Evolutionary conservation across 306 rosid species (phyloP).

Genomic region (Prinsepia uniflora): DNA sequence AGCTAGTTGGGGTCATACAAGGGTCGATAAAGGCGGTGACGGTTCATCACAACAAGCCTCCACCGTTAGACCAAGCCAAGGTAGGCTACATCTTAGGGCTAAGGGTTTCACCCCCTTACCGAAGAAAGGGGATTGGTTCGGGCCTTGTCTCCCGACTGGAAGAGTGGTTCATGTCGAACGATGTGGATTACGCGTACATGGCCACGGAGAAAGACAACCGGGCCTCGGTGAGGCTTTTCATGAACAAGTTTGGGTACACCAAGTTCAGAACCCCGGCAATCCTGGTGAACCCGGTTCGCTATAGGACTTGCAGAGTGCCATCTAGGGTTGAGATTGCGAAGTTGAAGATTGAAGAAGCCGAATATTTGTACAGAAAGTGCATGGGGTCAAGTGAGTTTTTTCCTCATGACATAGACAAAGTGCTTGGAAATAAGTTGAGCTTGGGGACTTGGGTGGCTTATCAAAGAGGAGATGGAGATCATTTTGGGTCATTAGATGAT

Average conservation of each 20-base stretch:
- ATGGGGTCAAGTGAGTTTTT: constrained; percentile 72
- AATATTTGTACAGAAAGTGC: constrained; percentile 54
- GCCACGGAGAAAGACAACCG: constrained; percentile 76
- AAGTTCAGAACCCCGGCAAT: constrained; percentile 70
- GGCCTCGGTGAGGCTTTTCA: constrained; percentile 70
- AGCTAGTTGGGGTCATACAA: constrained; percentile 79
- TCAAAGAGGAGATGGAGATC: constrained; percentile 34
- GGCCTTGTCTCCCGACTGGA: constrained; percentile 54
- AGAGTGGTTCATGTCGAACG: constrained; percentile 70
- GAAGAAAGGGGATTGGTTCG: constrained; percentile 71
- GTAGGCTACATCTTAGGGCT: constrained; percentile 83
- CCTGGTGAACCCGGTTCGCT: constrained; percentile 70
- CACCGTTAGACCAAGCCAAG: constrained; percentile 50
- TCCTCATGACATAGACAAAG: constrained; percentile 62
- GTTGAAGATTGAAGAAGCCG: constrained; percentile 74
- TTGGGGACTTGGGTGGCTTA: constrained; percentile 90
- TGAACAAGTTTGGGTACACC: constrained; percentile 45
- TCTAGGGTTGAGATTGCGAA: constrained; percentile 47
- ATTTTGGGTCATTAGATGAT: neutral
- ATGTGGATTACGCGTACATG: constrained; percentile 76
- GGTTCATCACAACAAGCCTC: constrained; percentile 38
- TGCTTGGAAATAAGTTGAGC: constrained; percentile 61
- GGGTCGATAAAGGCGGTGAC: constrained; percentile 77
- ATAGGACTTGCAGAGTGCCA: constrained; percentile 32
- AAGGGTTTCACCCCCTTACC: constrained; percentile 53